These are phyloP conservation scores for Syzygium malaccense DNA, from an alignment of 441 rosid genomes.

Conservation along the genomic window DNA sequence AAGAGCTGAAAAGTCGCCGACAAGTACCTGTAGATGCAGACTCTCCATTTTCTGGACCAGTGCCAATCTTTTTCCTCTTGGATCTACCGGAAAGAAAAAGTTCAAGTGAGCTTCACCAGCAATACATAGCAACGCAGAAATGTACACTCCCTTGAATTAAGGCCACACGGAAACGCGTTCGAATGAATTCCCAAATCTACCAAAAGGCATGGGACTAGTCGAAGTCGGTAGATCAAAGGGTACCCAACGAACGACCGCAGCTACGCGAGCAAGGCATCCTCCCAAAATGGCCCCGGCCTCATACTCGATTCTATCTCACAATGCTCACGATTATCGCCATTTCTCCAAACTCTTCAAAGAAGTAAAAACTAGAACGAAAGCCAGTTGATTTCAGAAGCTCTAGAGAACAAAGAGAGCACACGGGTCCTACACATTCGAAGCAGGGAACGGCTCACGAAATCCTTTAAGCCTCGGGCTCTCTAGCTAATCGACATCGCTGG, in stretches of 20 bases:
- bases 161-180: not conserved
- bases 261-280: not conserved
- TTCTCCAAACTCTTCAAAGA: not conserved
- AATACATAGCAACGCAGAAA: not conserved
- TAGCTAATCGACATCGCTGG: not conserved
- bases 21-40: conserved; percentile 2
- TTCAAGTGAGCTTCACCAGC: not conserved
- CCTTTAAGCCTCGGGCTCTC: not conserved
- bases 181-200: not conserved
- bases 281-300: not conserved
- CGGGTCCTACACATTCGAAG: not conserved
- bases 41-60: not conserved
- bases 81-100: not conserved
- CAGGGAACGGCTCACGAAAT: not conserved
- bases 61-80: conserved; percentile 5
- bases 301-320: not conserved
- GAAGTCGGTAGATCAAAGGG: not conserved
- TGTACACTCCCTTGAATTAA: not conserved
- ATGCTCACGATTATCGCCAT: not conserved
- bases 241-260: not conserved
- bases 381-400: not conserved
- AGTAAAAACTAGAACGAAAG: not conserved
- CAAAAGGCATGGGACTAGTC: not conserved
- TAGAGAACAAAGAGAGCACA: not conserved
- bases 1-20: not conserved